Base-by-base conservation (phyloP, 306 rosid species). In the Trifolium pratense region DNA sequence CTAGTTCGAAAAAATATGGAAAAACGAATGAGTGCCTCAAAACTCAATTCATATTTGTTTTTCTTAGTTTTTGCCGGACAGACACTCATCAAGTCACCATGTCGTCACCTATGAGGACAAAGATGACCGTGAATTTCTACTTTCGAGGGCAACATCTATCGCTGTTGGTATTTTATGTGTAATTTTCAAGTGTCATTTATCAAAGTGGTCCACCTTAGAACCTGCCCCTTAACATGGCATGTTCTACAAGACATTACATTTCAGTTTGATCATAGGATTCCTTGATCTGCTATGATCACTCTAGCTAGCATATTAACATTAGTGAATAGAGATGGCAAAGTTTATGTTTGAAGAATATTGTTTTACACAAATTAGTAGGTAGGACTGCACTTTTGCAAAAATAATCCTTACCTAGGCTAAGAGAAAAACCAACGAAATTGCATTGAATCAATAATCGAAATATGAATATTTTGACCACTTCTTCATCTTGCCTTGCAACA, bases 381-480 rank as follows among this genome's bases (percentile, higher is more conserved):
- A n/a, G n/a, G n/a, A n/a, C n/a, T n/a, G n/a, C n/a, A n/a, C n/a
- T n/a, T n/a, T n/a, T n/a, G n/a, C n/a, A n/a, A n/a, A n/a, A n/a
- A n/a, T n/a, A n/a, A n/a, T n/a, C n/a, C n/a, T n/a, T n/a, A n/a
- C n/a, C n/a, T n/a, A n/a, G 45, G 11, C 9, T 49, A 3, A 31
- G 3, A 31, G 34, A 21, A 55, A 14, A 13, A 17, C 20, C 25
- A 56, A 51, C 31, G 10, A 34, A 48, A 9, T 43, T 66, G 21
- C 25, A 57, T 57, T 2, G 70, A 46, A 68, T 37, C 14, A 70
- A 49, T 9, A 70, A 62, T 18, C 31, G 31, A 51, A 55, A 40
- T 53, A 42, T 62, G 72, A 78, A 43, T 16, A 70, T 70, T 52
- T 9, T 70, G 51, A 60, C 36, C 10, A 25, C 32, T 57, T 43